Evolutionary conservation across 768 basidiomycete genomes (phyloP).

Genomic region (Myochromella boudieri): DNA sequence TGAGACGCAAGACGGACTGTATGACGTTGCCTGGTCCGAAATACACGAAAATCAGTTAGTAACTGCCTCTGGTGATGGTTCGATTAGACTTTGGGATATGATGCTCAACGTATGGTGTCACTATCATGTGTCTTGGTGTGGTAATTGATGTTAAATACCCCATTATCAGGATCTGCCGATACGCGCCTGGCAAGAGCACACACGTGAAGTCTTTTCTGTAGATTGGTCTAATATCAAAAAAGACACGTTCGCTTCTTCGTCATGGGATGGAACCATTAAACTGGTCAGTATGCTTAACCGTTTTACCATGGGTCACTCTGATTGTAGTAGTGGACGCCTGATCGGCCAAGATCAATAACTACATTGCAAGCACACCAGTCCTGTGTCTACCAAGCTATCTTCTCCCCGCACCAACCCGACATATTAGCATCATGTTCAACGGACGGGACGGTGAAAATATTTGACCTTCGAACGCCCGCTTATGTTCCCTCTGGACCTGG

Average conservation of each 20-base stretch:
- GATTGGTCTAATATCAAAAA: slow-evolving; percentile 97
- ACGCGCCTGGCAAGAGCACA: slow-evolving; percentile 92
- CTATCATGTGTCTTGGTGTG: not conserved
- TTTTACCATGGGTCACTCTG: not conserved
- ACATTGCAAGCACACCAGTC: slow-evolving; percentile 83
- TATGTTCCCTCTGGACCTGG: slow-evolving; percentile 52
- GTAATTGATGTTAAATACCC: slow-evolving; percentile 18
- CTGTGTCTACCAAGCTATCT: slow-evolving; percentile 88
- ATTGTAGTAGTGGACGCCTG: slow-evolving; percentile 76
- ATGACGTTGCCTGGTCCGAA: slow-evolving; percentile 95
- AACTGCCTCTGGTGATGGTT: slow-evolving; percentile 87
- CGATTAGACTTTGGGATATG: slow-evolving; percentile 88
- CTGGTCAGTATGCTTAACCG: slow-evolving; percentile 52
- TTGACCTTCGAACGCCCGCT: slow-evolving; percentile 70
- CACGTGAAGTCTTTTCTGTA: slow-evolving; percentile 87
- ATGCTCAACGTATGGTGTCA: slow-evolving; percentile 68
- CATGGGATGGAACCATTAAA: slow-evolving; percentile 92
- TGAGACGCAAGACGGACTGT: slow-evolving; percentile 87
- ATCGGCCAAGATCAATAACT: slow-evolving; percentile 71
- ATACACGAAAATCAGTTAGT: slow-evolving; percentile 91
- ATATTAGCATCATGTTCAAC: slow-evolving; percentile 81
- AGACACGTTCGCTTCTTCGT: slow-evolving; percentile 81
- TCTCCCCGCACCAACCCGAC: slow-evolving; percentile 89
- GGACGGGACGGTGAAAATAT: slow-evolving; percentile 82
- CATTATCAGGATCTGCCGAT: slow-evolving; percentile 80